Base-by-base conservation (phyloP, 2,329 filamentous ascomycete genomes). In the Grosmannia clavigera region DNA sequence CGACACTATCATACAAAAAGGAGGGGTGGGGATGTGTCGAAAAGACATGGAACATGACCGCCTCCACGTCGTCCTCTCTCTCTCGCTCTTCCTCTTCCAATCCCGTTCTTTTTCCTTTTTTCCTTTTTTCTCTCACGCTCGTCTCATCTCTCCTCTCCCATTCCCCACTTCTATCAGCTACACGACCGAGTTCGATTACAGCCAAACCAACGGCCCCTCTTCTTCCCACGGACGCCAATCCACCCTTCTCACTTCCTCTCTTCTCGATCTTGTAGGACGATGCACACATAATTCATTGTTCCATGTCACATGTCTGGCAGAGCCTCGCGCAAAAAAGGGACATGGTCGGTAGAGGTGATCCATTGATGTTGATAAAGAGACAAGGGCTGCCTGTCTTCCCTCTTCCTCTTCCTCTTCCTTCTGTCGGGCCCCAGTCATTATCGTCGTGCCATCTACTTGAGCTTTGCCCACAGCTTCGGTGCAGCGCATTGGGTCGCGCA, bases 401-500 rank as follows among this genome's bases (percentile, higher is more conserved):
- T 50, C 46, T 50, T 25, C 46, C n/a, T 25, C 46, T 35, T 9
- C 33, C 33, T 50, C 46, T 22, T 22, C 22, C 22, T 1, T 22
- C 40, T 43, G 19, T 7, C 46, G 19, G 46, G 4, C 19, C 46
- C 19, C 29, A 31, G 29, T 54, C 31, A 22, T 27, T 33, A 22
- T 35, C 16, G 31, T 25, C 19, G 31, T 5, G 53, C n/a, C 7
- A 3, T 33, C 55, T 95, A 97, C 83, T 92, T 95, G 74, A 97
- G 88, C 76, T 85, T 79, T 66, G 86, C 83, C 84, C 90, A 99
- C 70, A 99, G 87, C 86, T 96, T 96, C 70, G 92, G 92, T 60
- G 94, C 94, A 65, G 94, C 92, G 74, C 94, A 99, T 73, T 87
- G 80, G 70, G 84, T 89, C 65, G 92, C 90, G 80, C 94, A 99